phyloP scores from a whole-genome alignment of 2,329 filamentous ascomycete genomes.

The Volutella citrinella region DNA sequence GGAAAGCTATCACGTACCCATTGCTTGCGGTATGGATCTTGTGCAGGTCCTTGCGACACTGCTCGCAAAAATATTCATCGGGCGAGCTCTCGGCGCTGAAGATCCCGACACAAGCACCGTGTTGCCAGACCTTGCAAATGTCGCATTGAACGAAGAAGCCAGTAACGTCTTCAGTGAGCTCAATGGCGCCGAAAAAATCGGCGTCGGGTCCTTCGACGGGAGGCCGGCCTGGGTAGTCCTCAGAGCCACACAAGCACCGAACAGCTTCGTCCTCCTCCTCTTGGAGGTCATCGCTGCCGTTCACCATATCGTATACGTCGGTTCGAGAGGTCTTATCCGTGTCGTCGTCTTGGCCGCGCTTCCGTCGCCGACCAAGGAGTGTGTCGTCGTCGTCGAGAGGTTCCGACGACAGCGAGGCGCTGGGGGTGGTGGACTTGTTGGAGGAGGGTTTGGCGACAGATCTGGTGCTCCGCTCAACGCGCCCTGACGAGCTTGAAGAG shows the following conservation, averaged over 20 bases:
- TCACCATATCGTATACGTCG: slow-evolving; percentile 50
- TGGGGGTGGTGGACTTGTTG: slow-evolving; percentile 73
- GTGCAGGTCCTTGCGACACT: slow-evolving; percentile 89
- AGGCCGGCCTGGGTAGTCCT: slow-evolving; percentile 88
- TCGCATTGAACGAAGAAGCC: slow-evolving; percentile 98
- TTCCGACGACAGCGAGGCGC: slow-evolving; percentile 69
- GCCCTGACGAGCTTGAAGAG: slow-evolving; percentile 74
- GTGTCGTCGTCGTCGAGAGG: slow-evolving; percentile 68
- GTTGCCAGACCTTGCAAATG: slow-evolving; percentile 97
- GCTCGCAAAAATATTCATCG: slow-evolving; percentile 97
- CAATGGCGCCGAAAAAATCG: slow-evolving; percentile 56
- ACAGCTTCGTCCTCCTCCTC: slow-evolving; percentile 87
- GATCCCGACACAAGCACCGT: slow-evolving; percentile 95
- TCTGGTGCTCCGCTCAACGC: slow-evolving; percentile 71
- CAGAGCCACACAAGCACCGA: slow-evolving; percentile 88
- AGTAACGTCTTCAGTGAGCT: slow-evolving; percentile 79
- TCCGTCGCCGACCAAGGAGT: slow-evolving; percentile 73
- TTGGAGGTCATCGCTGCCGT: slow-evolving; percentile 68
- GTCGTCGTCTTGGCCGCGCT: slow-evolving; percentile 68
- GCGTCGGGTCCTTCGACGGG: slow-evolving; percentile 58
- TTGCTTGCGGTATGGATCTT: slow-evolving; percentile 75
- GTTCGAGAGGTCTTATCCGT: slow-evolving; percentile 42
- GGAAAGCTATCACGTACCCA: slow-evolving; percentile 66
- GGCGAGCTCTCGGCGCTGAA: slow-evolving; percentile 90
- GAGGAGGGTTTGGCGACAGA: slow-evolving; percentile 71